Percentiles rank a stretch among this genome's conserved stretches.
These are phyloP conservation scores for Beauveria sp. DNA, from an alignment of 2,329 filamentous ascomycete species.

Conservation along the genomic window DNA sequence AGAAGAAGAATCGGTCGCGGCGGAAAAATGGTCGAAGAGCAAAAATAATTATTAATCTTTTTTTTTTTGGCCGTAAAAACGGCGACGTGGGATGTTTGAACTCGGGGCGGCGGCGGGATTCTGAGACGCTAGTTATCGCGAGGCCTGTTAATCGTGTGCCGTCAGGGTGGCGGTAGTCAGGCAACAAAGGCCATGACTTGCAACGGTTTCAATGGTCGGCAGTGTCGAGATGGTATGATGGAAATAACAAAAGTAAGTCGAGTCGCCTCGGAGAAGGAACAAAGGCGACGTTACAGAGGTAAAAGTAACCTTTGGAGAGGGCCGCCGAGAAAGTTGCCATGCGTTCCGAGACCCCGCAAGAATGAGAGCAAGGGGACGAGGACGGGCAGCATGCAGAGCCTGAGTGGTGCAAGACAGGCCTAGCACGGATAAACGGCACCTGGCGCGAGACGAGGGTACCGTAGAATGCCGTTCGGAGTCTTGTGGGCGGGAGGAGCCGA, in stretches of 20 bases:
- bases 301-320: background rate
- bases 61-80: conserved; percentile 2
- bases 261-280: background rate
- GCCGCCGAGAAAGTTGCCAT: conserved; percentile 1
- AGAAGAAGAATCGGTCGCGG: background rate
- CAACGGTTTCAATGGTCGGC: background rate
- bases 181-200: conserved; percentile 4
- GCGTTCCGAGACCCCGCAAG: conserved; percentile 9
- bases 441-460: conserved; percentile 1
- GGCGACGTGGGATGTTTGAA: conserved; percentile 9
- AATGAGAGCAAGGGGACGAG: background rate
- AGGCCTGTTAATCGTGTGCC: conserved; percentile 7
- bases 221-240: background rate
- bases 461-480: conserved; percentile 10
- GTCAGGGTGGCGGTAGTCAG: conserved; percentile 9
- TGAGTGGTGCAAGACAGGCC: conserved; percentile 9
- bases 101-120: conserved; percentile 5
- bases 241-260: background rate
- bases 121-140: conserved; percentile 6
- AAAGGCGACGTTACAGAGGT: background rate
- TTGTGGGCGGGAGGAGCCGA: conserved; percentile 12
- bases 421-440: conserved; percentile 12
- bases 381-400: background rate
- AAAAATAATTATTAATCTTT: background rate
- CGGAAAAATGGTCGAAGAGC: background rate